Evolutionary conservation across 768 basidiomycete species (phyloP).

Genomic region (Postia placenta): DNA sequence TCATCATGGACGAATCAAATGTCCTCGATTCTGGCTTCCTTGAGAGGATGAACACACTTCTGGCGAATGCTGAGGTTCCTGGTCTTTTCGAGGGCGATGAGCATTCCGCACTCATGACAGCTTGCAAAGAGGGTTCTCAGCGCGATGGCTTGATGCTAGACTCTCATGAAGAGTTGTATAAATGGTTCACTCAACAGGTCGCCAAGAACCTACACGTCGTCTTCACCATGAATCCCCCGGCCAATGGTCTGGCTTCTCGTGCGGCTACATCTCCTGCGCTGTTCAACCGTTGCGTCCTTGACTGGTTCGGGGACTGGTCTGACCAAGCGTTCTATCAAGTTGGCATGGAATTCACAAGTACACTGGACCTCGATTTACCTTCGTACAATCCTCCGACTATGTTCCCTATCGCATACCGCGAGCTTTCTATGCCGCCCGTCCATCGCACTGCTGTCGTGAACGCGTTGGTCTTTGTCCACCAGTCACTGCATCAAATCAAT

Average conservation of each 20-base stretch:
- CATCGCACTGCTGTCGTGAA: slow-evolving; percentile 92
- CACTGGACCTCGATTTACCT: slow-evolving; percentile 85
- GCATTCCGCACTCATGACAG: slow-evolving; percentile 95
- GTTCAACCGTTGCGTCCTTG: slow-evolving; percentile 98
- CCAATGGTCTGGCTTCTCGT: slow-evolving; percentile 90
- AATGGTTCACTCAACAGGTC: slow-evolving; percentile 98
- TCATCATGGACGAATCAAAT: slow-evolving; percentile 99
- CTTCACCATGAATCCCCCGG: slow-evolving; percentile 98
- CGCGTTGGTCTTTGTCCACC: slow-evolving; percentile 87
- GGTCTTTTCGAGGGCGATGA: slow-evolving; percentile 99
- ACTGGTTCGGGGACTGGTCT: slow-evolving; percentile 99
- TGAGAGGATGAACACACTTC: slow-evolving; percentile 98
- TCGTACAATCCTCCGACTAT: slow-evolving; percentile 72
- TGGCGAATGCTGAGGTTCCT: slow-evolving; percentile 99
- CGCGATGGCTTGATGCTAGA: slow-evolving; percentile 97
- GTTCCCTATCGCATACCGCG: slow-evolving; percentile 89
- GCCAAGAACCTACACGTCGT: slow-evolving; percentile 98
- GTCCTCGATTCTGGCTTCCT: slow-evolving; percentile 98
- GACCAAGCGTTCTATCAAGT: slow-evolving; percentile 99
- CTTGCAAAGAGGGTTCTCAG: slow-evolving; percentile 99
- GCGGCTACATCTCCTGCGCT: slow-evolving; percentile 97
- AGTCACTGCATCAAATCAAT: slow-evolving; percentile 85
- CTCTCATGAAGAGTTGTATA: slow-evolving; percentile 94
- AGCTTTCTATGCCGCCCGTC: slow-evolving; percentile 76
- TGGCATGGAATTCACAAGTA: slow-evolving; percentile 92